phyloP scores from a whole-genome alignment of 768 basidiomycete genomes.

The Russula sp. region DNA sequence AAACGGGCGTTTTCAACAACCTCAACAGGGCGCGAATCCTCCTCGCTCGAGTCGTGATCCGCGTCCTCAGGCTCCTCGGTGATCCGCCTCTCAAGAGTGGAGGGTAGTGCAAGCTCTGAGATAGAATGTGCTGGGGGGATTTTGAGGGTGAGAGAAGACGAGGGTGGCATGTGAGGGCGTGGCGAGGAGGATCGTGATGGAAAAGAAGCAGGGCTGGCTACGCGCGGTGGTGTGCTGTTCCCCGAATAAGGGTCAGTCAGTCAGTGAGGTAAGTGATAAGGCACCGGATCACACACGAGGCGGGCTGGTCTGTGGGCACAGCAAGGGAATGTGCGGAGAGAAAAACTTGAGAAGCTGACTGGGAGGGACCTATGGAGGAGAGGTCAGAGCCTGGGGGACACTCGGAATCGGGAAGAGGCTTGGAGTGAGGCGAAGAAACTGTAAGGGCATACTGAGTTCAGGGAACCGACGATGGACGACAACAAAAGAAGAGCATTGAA shows the following conservation, averaged over 20 bases:
- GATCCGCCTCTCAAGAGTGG: constrained; percentile 28
- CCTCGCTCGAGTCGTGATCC: constrained; percentile 16
- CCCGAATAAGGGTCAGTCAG: not conserved
- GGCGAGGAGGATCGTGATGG: constrained; percentile 24
- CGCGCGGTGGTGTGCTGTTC: constrained; percentile 8
- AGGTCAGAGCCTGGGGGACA: constrained; percentile 40
- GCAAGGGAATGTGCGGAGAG: constrained; percentile 13
- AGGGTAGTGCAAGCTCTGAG: constrained; percentile 33
- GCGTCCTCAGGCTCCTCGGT: constrained; percentile 24
- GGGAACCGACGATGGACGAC: not conserved
- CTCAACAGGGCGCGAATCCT: constrained; percentile 18
- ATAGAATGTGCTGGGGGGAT: constrained; percentile 54
- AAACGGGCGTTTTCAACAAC: constrained; percentile 23
- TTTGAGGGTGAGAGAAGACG: constrained; percentile 26
- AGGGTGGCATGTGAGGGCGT: constrained; percentile 12
- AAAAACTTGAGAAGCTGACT: constrained; percentile 62
- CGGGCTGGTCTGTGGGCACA: constrained; percentile 13
- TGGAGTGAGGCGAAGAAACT: constrained; percentile 10
- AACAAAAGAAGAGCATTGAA: not conserved
- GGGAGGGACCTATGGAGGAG: constrained; percentile 69
- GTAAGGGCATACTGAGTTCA: constrained; percentile 19
- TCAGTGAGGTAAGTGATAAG: constrained; percentile 7
- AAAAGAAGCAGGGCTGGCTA: constrained; percentile 12
- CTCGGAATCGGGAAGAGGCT: constrained; percentile 13
- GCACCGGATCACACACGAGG: constrained; percentile 8